These are phyloP conservation scores for Cryptococcus depauperatus DNA, from an alignment of 1,284 basidiomycete genomes.

Conservation along the genomic window DNA sequence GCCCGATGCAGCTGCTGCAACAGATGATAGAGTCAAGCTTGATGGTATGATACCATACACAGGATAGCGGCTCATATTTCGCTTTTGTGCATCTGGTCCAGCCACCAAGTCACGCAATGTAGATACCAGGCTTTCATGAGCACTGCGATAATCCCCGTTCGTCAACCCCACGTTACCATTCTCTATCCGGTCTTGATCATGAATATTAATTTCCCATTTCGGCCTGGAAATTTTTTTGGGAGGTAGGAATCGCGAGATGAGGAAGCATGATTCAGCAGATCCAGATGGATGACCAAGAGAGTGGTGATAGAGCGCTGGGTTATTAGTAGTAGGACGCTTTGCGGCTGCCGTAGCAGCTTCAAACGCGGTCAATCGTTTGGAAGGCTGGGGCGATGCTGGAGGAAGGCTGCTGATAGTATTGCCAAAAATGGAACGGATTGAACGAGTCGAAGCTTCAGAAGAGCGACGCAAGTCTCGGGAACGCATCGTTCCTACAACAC, in stretches of 20 bases:
- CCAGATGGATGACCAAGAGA: conserved; percentile 27
- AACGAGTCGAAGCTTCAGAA: conserved; percentile 7
- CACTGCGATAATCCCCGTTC: conserved; percentile 37
- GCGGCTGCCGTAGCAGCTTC: conserved; percentile 24
- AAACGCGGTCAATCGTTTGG: conserved; percentile 21
- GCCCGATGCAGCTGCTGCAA: background rate
- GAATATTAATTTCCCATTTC: conserved; percentile 19
- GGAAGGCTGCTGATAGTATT: conserved; percentile 1
- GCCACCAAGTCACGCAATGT: conserved; percentile 24
- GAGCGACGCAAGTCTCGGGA: conserved; percentile 1
- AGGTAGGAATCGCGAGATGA: conserved; percentile 37
- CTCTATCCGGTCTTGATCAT: conserved; percentile 14
- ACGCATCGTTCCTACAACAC: background rate
- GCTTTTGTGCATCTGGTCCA: background rate
- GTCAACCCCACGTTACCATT: conserved; percentile 22
- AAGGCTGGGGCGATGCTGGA: background rate
- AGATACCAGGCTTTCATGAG: conserved; percentile 33
- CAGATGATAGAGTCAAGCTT: background rate
- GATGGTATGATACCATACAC: conserved; percentile 2
- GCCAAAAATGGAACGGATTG: conserved; percentile 5
- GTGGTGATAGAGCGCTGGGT: conserved; percentile 36
- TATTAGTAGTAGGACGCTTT: conserved; percentile 28
- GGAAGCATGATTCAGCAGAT: conserved; percentile 32
- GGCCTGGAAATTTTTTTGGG: conserved; percentile 17
- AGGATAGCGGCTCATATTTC: conserved; percentile 1